Evolutionary conservation across 768 basidiomycete species (phyloP), one percentile per base, ranked within the genome.

Genomic region (Pleurotus ostreatus): DNA sequence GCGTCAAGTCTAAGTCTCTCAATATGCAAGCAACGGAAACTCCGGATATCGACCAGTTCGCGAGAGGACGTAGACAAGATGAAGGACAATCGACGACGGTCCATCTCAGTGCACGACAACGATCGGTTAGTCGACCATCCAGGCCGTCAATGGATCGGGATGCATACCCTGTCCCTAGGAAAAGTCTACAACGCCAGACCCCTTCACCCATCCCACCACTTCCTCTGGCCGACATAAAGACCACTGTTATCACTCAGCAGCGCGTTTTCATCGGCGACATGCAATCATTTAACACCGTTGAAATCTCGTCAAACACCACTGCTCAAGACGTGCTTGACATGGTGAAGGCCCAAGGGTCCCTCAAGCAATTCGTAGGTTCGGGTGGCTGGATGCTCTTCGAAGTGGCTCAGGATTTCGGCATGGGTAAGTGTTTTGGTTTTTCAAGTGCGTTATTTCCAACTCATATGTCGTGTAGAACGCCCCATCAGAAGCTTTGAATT

Each of bases 351-450:
- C 83, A 88, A 64, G 90, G 89, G 9, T 79, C 82, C 55, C 69
- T 96, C 44, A 79, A 79, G 43, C 80, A 81, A 46, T 81, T 78
- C 71, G 71, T 70, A 2, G 82, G 81, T 1, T 74, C 70, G n/a
- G 84, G 78, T 4, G 85, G 82, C 5, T 97, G 92, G 91, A 93
- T 94, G 80, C 68, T 98, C 25, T 95, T 82, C 68, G 96, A 98
- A 71, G 70, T 95, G 25, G 90, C 90, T 34, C 88, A 92, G 60
- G 91, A 94, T 65, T 88, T 94, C 65, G 94, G 94, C 57, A 89
- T 95, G 85, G 94, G 94, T 95, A 66, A 56, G 83, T 69, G 20
- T 47, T n/a, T 16, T n/a, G 5, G 30, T 55, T 58, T 62, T 46
- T 30, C 22, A 55, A 16, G 45, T 45, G 5, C 46, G 30, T 34